Conservation (phyloP, 1,284 basidiomycete genomes). For the Jaminaea rosea region DNA sequence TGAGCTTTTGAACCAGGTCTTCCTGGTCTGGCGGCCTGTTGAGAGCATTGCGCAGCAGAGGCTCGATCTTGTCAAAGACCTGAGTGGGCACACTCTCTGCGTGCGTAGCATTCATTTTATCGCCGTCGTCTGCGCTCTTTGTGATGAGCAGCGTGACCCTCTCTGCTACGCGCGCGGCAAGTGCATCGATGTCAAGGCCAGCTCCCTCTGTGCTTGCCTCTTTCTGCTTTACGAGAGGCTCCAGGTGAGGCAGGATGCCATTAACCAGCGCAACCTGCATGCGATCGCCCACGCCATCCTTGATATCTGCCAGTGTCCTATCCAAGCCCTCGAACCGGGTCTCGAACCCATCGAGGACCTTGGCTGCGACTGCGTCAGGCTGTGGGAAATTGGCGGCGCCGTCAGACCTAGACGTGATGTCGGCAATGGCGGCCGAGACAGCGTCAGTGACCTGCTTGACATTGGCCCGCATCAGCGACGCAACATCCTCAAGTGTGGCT, state of each 20-base stretch:
- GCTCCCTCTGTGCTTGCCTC: background rate
- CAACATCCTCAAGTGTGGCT: too few species aligned
- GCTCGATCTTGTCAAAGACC: too few species aligned
- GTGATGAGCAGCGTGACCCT: constrained; percentile 13
- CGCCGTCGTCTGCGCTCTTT: background rate
- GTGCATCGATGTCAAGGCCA: constrained; percentile 8
- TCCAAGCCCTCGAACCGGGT: constrained; percentile 10
- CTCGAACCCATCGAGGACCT: constrained; percentile 11
- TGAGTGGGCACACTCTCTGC: too few species aligned
- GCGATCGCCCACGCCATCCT: constrained; percentile 6
- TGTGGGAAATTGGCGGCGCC: too few species aligned
- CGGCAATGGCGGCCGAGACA: too few species aligned
- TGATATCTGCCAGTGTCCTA: constrained; percentile 9
- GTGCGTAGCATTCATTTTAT: too few species aligned
- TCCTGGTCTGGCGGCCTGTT: too few species aligned
- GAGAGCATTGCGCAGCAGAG: too few species aligned
- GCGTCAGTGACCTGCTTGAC: too few species aligned
- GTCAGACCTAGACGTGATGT: too few species aligned
- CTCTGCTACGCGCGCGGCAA: constrained; percentile 16
- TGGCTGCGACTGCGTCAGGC: too few species aligned
- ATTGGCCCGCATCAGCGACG: too few species aligned
- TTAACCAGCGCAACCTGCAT: constrained; percentile 16
- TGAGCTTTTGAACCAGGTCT: constrained; percentile 9
- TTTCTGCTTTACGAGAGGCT: constrained; percentile 5
- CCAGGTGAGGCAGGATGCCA: constrained; percentile 18